These are phyloP conservation scores for Zoysia pacifica DNA, from an alignment of 176 grass and related monocot genomes.

Conservation along the genomic window DNA sequence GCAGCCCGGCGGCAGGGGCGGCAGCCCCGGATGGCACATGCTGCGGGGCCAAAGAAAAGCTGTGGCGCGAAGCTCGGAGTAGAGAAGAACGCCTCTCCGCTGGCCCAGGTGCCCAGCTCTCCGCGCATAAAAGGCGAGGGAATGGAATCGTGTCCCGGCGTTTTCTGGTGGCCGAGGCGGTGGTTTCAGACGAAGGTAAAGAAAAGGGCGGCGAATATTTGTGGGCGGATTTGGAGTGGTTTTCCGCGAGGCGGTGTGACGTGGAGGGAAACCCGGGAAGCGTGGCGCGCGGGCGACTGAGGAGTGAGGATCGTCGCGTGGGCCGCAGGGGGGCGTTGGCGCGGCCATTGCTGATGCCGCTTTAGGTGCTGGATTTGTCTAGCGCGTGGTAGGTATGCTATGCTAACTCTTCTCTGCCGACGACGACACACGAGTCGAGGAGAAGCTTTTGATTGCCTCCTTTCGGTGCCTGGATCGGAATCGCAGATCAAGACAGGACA, in stretches of 20 bases:
- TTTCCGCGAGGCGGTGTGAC: slow-evolving; percentile 27
- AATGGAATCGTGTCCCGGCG: slow-evolving; percentile 30
- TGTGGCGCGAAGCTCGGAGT: background rate
- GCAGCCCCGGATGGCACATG: slow-evolving; percentile 60
- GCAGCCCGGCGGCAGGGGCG: slow-evolving; percentile 53
- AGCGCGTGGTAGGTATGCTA: background rate
- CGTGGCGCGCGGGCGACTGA: slow-evolving; percentile 20
- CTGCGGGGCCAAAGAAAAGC: background rate
- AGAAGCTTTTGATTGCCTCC: background rate
- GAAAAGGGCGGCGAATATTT: slow-evolving; percentile 40
- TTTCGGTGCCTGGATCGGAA: slow-evolving; percentile 21
- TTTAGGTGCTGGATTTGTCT: background rate
- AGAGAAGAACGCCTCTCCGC: background rate
- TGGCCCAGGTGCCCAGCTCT: background rate
- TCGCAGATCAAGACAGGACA: background rate
- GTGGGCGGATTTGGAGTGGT: slow-evolving; percentile 29
- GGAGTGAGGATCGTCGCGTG: background rate
- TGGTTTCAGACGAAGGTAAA: background rate
- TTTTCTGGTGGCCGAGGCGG: background rate
- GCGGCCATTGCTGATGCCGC: background rate
- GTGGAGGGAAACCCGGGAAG: background rate
- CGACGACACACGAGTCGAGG: background rate
- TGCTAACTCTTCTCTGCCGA: background rate
- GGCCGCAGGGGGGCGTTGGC: background rate
- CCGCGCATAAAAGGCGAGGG: slow-evolving; percentile 16